phyloP scores from a whole-genome alignment of 2,329 filamentous ascomycete species.

The Blastomyces emzantsi region DNA sequence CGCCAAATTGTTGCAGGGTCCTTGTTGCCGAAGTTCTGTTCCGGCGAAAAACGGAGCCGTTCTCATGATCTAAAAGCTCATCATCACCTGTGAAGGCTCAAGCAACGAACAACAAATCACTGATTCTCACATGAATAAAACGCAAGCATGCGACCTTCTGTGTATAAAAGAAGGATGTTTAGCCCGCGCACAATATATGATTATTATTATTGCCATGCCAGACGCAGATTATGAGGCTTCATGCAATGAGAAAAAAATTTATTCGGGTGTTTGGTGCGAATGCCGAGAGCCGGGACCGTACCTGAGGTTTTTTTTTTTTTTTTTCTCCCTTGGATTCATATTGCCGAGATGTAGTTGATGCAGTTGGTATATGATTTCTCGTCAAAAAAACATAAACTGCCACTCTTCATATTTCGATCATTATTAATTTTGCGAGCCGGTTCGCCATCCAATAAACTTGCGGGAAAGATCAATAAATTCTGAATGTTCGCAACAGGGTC shows the following conservation, averaged over 20 bases:
- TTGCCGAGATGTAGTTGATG: no score
- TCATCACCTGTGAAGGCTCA: neutral
- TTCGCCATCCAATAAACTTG: neutral
- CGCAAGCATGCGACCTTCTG: neutral
- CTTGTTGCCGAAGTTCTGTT: conserved; percentile 2
- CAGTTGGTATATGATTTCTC: no score
- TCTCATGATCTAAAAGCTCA: neutral
- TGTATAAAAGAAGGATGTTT: neutral
- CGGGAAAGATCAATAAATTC: neutral
- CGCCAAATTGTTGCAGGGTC: neutral
- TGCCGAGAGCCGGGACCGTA: conserved; percentile 4
- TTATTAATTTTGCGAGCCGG: neutral
- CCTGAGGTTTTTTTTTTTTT: neutral
- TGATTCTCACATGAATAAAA: neutral
- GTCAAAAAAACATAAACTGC: neutral
- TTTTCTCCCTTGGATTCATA: neutral
- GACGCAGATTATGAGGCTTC: neutral
- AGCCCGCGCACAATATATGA: neutral
- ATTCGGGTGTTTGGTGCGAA: neutral
- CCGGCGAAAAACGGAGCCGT: conserved; percentile 1
- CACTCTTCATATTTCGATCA: neutral
- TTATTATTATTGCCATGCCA: neutral
- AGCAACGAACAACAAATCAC: neutral
- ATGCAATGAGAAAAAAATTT: neutral
- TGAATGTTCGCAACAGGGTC: neutral